Evolutionary conservation across 2,329 filamentous ascomycete species (phyloP).

Genomic region (Penicillium sp.): DNA sequence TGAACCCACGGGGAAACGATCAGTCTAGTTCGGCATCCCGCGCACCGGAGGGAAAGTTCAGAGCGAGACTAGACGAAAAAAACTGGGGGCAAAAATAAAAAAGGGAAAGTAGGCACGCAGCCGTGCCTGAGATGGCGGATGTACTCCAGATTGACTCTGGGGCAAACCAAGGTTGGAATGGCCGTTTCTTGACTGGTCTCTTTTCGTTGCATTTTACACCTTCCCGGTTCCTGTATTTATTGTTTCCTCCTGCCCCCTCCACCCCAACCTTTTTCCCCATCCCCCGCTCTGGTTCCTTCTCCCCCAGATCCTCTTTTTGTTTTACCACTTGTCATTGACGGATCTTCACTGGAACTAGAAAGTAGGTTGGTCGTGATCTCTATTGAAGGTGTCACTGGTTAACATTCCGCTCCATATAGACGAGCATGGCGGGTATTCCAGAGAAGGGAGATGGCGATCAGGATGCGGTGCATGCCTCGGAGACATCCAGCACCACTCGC

Average conservation of each 20-base stretch:
- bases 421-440: conserved; percentile 18
- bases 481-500: conserved; percentile 32
- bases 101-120: not conserved
- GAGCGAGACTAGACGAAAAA: not conserved
- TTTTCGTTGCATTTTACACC: conserved; percentile 15
- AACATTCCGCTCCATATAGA: not conserved
- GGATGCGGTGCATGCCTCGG: conserved; percentile 29
- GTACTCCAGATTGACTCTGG: not conserved
- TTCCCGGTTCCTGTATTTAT: conserved; percentile 15
- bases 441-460: conserved; percentile 16
- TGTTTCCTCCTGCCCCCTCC: conserved; percentile 3
- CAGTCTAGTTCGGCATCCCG: conserved; percentile 22
- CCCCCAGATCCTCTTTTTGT: conserved; percentile 4
- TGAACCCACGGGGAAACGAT: conserved; percentile 14
- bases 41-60: not conserved
- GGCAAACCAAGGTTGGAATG: conserved; percentile 9
- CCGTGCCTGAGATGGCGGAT: not conserved
- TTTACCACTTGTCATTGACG: conserved; percentile 1
- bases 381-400: too few species aligned
- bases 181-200: conserved; percentile 3
- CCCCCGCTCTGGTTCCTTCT: conserved; percentile 4
- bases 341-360: too few species aligned
- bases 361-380: too few species aligned
- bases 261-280: conserved; percentile 3
- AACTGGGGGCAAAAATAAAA: conserved; percentile 7